Evolutionary conservation across 371 early-diverging fungal genomes (phyloP).

Genomic region (Capillidium rhysosporum): DNA sequence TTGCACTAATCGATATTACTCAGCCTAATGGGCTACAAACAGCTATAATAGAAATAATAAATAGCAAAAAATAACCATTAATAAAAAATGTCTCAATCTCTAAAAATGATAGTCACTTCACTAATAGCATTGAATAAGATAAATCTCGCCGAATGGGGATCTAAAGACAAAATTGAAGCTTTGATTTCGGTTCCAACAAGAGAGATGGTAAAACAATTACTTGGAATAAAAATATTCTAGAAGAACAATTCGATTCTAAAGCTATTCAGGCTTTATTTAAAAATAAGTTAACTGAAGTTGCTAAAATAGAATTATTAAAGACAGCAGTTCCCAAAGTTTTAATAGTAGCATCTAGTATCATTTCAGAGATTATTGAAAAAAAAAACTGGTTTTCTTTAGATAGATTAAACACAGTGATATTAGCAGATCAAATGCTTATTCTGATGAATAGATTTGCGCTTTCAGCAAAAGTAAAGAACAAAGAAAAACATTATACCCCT

Average conservation of each 20-base stretch:
- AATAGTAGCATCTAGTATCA: slow-evolving; percentile 40
- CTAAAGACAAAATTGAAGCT: slow-evolving; percentile 12
- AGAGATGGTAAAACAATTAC: slow-evolving; percentile 69
- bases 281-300: slow-evolving; percentile 2
- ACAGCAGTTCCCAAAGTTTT: slow-evolving; percentile 22
- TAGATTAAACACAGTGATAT: slow-evolving; percentile 27
- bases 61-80: slow-evolving; percentile 31
- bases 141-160: background rate
- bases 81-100: slow-evolving; percentile 53
- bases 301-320: slow-evolving; percentile 9
- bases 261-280: slow-evolving; percentile 12
- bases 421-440: slow-evolving; percentile 49
- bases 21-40: slow-evolving; percentile 28
- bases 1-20: slow-evolving; percentile 22
- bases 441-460: slow-evolving; percentile 35
- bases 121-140: slow-evolving; percentile 25
- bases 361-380: slow-evolving; percentile 24
- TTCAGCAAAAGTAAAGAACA: slow-evolving; percentile 19
- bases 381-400: slow-evolving; percentile 12
- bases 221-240: slow-evolving; percentile 22
- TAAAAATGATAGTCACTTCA: slow-evolving; percentile 50
- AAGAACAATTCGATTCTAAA: slow-evolving; percentile 4
- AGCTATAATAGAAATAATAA: slow-evolving; percentile 28
- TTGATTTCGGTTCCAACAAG: slow-evolving; percentile 68
- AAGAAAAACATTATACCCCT: slow-evolving; percentile 36